Percentiles rank a stretch among this genome's conserved stretches.
phyloP scores from a whole-genome alignment of 768 basidiomycete species.

The Pisolithus orientalis region DNA sequence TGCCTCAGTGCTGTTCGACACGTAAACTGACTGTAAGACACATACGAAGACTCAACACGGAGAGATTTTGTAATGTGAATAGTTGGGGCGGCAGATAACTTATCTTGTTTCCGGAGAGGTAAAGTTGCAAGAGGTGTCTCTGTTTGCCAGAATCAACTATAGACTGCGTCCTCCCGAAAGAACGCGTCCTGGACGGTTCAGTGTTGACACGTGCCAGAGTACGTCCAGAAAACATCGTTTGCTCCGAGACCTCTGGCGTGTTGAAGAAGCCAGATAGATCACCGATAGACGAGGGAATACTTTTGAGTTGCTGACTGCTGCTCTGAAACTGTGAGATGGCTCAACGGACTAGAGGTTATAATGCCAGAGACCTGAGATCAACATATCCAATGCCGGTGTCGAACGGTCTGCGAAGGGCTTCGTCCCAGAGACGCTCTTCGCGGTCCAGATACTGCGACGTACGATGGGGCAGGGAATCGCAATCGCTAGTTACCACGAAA shows the following conservation, averaged over 20 bases:
- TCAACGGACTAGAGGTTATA: background rate
- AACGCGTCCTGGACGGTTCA: constrained; percentile 25
- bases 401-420: constrained; percentile 36
- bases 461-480: constrained; percentile 5
- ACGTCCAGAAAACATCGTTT: constrained; percentile 19
- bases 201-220: constrained; percentile 30
- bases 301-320: constrained; percentile 37
- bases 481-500: constrained; percentile 5
- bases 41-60: constrained; percentile 60
- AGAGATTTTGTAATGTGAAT: constrained; percentile 50
- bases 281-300: constrained; percentile 41
- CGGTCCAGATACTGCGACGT: constrained; percentile 18
- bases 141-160: constrained; percentile 31
- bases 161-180: constrained; percentile 22
- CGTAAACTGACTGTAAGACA: constrained; percentile 8
- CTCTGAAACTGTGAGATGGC: constrained; percentile 7
- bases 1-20: background rate
- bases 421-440: constrained; percentile 42
- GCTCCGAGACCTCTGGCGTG: constrained; percentile 31
- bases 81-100: constrained; percentile 48
- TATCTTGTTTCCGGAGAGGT: constrained; percentile 51
- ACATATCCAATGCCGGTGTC: constrained; percentile 45
- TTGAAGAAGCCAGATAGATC: constrained; percentile 45
- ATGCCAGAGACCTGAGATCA: constrained; percentile 44
- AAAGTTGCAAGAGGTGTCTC: constrained; percentile 49